Evolutionary conservation across 2,329 filamentous ascomycete genomes (phyloP).

Genomic region (Dactylonectria macrodidyma): DNA sequence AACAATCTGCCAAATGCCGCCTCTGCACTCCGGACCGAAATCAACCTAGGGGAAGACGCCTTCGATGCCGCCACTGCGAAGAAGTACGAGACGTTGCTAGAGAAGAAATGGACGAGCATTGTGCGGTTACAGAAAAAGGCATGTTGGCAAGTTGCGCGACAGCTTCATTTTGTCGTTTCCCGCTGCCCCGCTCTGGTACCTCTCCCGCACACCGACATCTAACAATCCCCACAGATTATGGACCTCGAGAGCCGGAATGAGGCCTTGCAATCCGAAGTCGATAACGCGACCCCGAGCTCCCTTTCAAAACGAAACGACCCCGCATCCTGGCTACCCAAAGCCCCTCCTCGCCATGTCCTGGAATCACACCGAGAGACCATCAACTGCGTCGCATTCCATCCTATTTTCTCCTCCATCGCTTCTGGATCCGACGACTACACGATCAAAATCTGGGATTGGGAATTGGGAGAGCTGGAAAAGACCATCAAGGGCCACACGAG

Average conservation of each 20-base stretch:
- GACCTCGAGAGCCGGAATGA: slow-evolving; percentile 86
- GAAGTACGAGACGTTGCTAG: slow-evolving; percentile 93
- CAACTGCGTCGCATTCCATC: slow-evolving; percentile 93
- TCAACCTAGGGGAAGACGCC: slow-evolving; percentile 76
- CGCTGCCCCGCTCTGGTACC: slow-evolving; percentile 18
- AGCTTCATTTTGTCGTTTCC: slow-evolving; percentile 15
- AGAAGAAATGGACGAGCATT: slow-evolving; percentile 99
- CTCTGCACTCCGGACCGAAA: slow-evolving; percentile 81
- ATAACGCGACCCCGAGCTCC: slow-evolving; percentile 83
- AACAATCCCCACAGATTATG: slow-evolving; percentile 77
- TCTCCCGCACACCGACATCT: slow-evolving; percentile 25
- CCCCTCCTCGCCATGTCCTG: slow-evolving; percentile 84
- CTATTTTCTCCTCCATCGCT: slow-evolving; percentile 89
- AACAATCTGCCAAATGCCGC: slow-evolving; percentile 80
- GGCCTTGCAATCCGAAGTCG: slow-evolving; percentile 84
- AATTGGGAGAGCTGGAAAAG: slow-evolving; percentile 89
- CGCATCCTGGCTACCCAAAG: slow-evolving; percentile 86
- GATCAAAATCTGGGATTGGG: slow-evolving; percentile 99
- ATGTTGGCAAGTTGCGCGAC: slow-evolving; percentile 40
- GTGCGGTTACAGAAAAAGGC: slow-evolving; percentile 97
- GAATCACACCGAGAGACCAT: slow-evolving; percentile 87
- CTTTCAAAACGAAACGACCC: slow-evolving; percentile 77
- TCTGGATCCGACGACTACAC: slow-evolving; percentile 93
- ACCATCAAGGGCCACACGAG: slow-evolving; percentile 95
- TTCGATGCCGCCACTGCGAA: slow-evolving; percentile 89